Base-by-base conservation (phyloP, 2,329 filamentous ascomycete genomes). In the Colletotrichum kahawae region DNA sequence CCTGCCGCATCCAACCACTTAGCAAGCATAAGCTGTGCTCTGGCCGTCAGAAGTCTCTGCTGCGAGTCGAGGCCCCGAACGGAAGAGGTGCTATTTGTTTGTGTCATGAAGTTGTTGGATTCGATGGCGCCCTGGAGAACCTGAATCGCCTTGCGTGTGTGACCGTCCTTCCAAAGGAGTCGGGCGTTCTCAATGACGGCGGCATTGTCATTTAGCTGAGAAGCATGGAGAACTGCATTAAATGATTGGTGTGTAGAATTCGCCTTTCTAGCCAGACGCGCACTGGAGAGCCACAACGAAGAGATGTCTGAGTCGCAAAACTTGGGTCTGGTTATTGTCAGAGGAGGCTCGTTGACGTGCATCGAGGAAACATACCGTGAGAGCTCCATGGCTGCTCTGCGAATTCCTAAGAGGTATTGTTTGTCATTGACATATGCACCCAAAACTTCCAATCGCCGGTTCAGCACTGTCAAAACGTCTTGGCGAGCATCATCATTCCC, bases 1-100 rank as follows among this genome's bases (percentile, higher is more conserved):
- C 97, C 97, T n/a, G 96, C 95, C 71, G 91, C 93, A 81, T 98
- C 97, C 33, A 98, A 92, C 97, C 97, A 99, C 82, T 98, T 98
- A 14, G 97, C 97, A 31, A 98, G 91, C 43, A 98, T 88, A 10
- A 99, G 88, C 81, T 98, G 93, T 29, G 97, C 96, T 82, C 95
- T 90, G 8, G 93, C 93, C n/a, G 91, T 92, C 59, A 95, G 85
- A 48, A 93, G 84, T 75, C 88, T 91, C 78, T 91, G 89, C 62
- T 92, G 88, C 1, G 84, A 80, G 65, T 87, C 89, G 21, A 85
- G 70, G 65, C 80, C 84, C 74, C 83, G 86, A 75, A 82, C 83
- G 0, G 85, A 85, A 3, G 85, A 85, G 69, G 73, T 83, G 79
- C 79, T 80, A 76, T 80, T 85, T 60, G 84, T 85, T 76, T 87